phyloP scores from a whole-genome alignment of 176 grass and related monocot genomes.

The Lolium rigidum region DNA sequence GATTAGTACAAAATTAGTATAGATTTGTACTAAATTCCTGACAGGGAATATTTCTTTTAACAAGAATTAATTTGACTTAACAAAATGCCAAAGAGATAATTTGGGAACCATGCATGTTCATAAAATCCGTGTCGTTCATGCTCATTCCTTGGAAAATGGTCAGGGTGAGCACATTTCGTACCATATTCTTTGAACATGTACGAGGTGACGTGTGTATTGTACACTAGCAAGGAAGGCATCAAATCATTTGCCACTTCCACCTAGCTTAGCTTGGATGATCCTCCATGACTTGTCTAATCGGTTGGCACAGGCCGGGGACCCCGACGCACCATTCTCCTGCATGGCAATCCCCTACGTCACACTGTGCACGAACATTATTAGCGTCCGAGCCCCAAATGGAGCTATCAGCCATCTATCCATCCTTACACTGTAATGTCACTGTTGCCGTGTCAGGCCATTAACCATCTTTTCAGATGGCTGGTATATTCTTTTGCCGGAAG shows the following conservation, averaged over 20 bases:
- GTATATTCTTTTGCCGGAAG: constrained; percentile 18
- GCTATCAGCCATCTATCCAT: background rate
- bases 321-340: background rate
- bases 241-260: background rate
- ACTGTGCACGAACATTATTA: background rate
- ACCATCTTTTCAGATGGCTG: background rate
- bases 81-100: too few relatives aligned
- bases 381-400: background rate
- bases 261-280: background rate
- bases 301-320: background rate
- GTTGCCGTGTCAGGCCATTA: background rate
- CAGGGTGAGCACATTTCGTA: background rate
- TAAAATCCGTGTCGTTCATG: background rate
- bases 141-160: constrained; percentile 14
- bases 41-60: too few relatives aligned
- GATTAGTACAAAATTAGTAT: too few relatives aligned
- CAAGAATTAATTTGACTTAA: too few relatives aligned
- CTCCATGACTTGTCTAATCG: constrained; percentile 65
- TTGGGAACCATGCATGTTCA: background rate
- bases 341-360: constrained; percentile 2
- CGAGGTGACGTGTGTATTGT: background rate
- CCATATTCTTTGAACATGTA: background rate
- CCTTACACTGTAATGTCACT: background rate
- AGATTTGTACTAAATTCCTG: too few relatives aligned
- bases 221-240: background rate